Evolutionary conservation across 345 rosid species (phyloP), one percentile per base, ranked within the genome.

Genomic region (Carallia brachiata): DNA sequence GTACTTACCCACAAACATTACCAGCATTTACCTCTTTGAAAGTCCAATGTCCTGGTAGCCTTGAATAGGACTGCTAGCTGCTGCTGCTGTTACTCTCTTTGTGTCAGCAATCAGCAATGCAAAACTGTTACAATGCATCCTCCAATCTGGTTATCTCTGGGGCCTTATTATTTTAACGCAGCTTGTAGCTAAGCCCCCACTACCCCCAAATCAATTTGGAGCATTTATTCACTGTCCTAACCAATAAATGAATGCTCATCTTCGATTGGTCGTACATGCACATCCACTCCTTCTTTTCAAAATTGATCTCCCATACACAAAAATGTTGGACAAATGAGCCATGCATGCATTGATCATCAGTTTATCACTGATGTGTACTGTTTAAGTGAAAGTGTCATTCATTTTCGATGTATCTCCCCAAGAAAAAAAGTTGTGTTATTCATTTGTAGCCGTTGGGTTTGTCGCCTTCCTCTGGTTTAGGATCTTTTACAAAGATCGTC

Each of bases 341-440:
- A 56, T 56, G 32, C 60, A 56, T 56, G 60, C 32, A 56, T 56
- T 27, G 6, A 23, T 27, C 32, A 56, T 56, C 60, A 23, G 58
- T 23, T 64, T 47, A 75, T 61, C 66, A 64, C 77, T 77, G 73
- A 40, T 50, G 23, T 36, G 32, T 63, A 37, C 65, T 54, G 37
- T 69, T 69, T 39, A 58, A 6, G 63, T 69, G 71, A 71, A 68
- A 68, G 28, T 39, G 52, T 74, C 63, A 48, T 30, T 61, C 81
- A 71, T 44, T 36, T 52, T 61, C 39, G 16, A 56, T 56, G 31
- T 27, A 56, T 4, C 54, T 19, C 7, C 68, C 37, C 68, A 63
- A 15, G 65, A 54, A 17, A 50, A 69, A 47, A 70, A 18, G 13
- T 57, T 31, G 40, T 62, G 52, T 32, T 32, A 40, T 63, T 3